A percentile compares a stretch with the other conserved stretches of the same genome.
These are phyloP conservation scores for Cutaneotrichosporon sp. DNA, from an alignment of 1,284 basidiomycete species.

Conservation along the genomic window DNA sequence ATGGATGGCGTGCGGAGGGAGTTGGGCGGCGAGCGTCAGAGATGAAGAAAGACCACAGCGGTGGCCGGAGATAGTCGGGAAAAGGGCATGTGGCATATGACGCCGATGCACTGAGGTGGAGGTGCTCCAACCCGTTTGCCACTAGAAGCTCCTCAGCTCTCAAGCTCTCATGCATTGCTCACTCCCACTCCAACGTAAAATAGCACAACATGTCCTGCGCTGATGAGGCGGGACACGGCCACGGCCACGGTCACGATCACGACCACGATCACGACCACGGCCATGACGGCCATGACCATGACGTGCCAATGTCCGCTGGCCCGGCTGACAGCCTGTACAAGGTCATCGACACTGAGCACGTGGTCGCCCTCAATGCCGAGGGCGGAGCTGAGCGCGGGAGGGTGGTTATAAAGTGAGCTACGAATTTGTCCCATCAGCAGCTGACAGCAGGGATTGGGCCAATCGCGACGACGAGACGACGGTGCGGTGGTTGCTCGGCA, in stretches of 20 bases:
- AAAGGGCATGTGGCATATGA: too few species aligned
- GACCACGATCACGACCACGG: slow-evolving; percentile 22
- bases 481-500: slow-evolving; percentile 21
- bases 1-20: background rate
- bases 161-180: background rate
- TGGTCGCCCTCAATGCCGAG: slow-evolving; percentile 43
- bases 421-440: background rate
- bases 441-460: slow-evolving; percentile 36
- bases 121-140: slow-evolving; percentile 3
- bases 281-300: slow-evolving; percentile 40
- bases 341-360: slow-evolving; percentile 44
- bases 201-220: slow-evolving; percentile 31
- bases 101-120: too few species aligned
- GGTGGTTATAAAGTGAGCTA: slow-evolving; percentile 47
- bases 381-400: slow-evolving; percentile 41
- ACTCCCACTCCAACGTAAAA: background rate
- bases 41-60: too few species aligned
- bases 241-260: slow-evolving; percentile 24
- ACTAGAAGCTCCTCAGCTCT: background rate
- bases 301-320: slow-evolving; percentile 40
- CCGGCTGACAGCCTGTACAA: slow-evolving; percentile 40
- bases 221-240: slow-evolving; percentile 32
- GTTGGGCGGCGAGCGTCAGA: background rate
- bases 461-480: slow-evolving; percentile 39
- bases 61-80: too few species aligned